A percentile compares a stretch with the other conserved stretches of the same genome.
Evolutionary conservation across 2,329 filamentous ascomycete species (phyloP).

Genomic region (Neonectria punicea): DNA sequence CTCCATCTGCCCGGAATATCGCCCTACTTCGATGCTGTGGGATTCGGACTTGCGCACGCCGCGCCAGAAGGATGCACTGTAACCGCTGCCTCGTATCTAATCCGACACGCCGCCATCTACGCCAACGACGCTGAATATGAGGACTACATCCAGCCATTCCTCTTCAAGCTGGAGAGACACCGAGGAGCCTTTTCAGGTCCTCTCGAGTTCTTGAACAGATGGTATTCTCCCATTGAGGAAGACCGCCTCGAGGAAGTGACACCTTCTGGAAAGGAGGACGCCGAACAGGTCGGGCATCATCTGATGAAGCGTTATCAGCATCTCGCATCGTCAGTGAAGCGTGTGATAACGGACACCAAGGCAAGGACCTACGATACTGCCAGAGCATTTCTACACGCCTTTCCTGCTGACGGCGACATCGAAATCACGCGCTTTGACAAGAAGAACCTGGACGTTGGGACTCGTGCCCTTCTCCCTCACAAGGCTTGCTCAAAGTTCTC

Average conservation of each 20-base stretch:
- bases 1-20: constrained; percentile 39
- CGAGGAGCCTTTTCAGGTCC: constrained; percentile 35
- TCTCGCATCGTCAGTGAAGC: constrained; percentile 35
- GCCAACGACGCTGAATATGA: constrained; percentile 40
- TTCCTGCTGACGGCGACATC: constrained; percentile 27
- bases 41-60: constrained; percentile 33
- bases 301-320: constrained; percentile 34
- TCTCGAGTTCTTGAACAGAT: constrained; percentile 31
- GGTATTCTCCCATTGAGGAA: constrained; percentile 38
- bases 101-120: constrained; percentile 38
- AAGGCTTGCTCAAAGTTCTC: constrained; percentile 38
- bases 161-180: constrained; percentile 36
- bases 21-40: constrained; percentile 40
- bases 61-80: constrained; percentile 38
- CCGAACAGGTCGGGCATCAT: constrained; percentile 30
- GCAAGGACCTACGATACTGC: constrained; percentile 38
- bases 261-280: constrained; percentile 35
- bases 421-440: constrained; percentile 35
- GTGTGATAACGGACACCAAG: constrained; percentile 37
- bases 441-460: constrained; percentile 33
- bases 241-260: constrained; percentile 37
- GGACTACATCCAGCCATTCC: constrained; percentile 38
- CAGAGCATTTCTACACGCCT: constrained; percentile 27
- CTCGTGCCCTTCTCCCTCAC: constrained; percentile 38
- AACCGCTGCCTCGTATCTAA: constrained; percentile 36